phyloP scores from a whole-genome alignment of 2,329 filamentous ascomycete genomes.

The Alternaria solani region DNA sequence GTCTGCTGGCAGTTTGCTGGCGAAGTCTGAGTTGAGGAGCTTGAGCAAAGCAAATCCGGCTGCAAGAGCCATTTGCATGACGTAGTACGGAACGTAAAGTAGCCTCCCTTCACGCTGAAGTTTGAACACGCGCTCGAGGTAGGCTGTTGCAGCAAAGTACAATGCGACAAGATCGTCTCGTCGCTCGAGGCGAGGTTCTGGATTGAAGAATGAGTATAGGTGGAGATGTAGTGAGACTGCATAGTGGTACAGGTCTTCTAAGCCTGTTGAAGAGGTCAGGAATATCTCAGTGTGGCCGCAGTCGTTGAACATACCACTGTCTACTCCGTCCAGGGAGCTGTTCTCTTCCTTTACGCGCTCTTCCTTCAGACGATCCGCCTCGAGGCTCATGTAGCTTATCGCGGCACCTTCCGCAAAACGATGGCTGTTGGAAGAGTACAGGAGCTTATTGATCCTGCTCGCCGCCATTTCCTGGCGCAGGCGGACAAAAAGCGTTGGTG shows the following conservation, averaged over 20 bases:
- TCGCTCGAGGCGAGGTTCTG: conserved; percentile 67
- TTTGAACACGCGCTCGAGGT: conserved; percentile 68
- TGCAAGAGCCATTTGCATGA: conserved; percentile 86
- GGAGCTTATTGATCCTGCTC: conserved; percentile 48
- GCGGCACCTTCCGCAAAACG: conserved; percentile 43
- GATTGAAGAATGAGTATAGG: conserved; percentile 82
- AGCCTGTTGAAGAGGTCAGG: conserved; percentile 48
- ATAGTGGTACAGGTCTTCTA: conserved; percentile 69
- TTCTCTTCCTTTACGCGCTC: conserved; percentile 36
- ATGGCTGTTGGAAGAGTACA: conserved; percentile 46
- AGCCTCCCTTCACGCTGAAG: conserved; percentile 65
- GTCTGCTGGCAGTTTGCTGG: conserved; percentile 69
- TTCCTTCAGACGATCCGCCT: conserved; percentile 48
- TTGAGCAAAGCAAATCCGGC: conserved; percentile 80
- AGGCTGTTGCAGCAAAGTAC: conserved; percentile 74
- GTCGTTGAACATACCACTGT: conserved; percentile 36
- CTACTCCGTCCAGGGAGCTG: conserved; percentile 43
- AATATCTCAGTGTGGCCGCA: conserved; percentile 25
- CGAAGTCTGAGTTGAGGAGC: conserved; percentile 77
- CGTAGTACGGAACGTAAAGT: conserved; percentile 75
- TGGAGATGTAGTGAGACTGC: conserved; percentile 79
- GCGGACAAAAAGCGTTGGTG: conserved; percentile 47
- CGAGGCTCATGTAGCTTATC: conserved; percentile 46
- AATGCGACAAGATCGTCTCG: conserved; percentile 75
- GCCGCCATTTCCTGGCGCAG: conserved; percentile 51